phyloP scores from a whole-genome alignment of 1,139 yeast genomes.

The Citeromyces hawaiiensis region DNA sequence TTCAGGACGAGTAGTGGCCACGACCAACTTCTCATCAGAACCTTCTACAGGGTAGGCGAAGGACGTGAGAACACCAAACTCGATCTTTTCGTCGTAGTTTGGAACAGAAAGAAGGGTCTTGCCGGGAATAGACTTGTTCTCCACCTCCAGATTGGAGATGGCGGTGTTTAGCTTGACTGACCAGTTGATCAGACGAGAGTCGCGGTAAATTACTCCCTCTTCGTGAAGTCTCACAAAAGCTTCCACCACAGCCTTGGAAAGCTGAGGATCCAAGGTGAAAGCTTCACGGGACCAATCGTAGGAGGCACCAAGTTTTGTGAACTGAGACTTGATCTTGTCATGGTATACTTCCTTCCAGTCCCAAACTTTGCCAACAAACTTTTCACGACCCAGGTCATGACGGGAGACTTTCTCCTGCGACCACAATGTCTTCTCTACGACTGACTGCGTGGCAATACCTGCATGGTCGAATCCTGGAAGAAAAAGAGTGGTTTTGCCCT shows the following conservation, averaged over 20 bases:
- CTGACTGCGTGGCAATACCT: conserved; percentile 98
- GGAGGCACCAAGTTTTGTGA: conserved; percentile 85
- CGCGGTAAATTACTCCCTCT: conserved; percentile 93
- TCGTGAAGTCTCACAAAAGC: conserved; percentile 87
- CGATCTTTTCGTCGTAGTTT: conserved; percentile 79
- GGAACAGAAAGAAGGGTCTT: conserved; percentile 77
- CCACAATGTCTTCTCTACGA: conserved; percentile 94
- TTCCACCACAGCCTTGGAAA: conserved; percentile 74
- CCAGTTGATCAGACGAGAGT: conserved; percentile 91
- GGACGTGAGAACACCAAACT: conserved; percentile 91
- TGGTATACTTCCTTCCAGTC: conserved; percentile 98
- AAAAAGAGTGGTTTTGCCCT: conserved; percentile 86
- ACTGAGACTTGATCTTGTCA: conserved; percentile 68
- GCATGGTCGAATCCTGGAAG: conserved; percentile 98
- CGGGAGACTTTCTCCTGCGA: conserved; percentile 79
- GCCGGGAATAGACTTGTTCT: conserved; percentile 78
- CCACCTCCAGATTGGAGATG: conserved; percentile 90
- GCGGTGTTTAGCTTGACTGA: conserved; percentile 92
- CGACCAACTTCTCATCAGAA: conserved; percentile 79
- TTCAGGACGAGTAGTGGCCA: conserved; percentile 98
- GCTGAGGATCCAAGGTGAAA: conserved; percentile 75
- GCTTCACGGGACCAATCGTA: conserved; percentile 95
- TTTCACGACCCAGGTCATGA: conserved; percentile 91
- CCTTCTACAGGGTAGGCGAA: conserved; percentile 84
- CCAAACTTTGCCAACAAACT: conserved; percentile 82